Percentiles rank a stretch among this genome's conserved stretches.
These are phyloP conservation scores for Rhypophila decipiens DNA, from an alignment of 495 filamentous ascomycete species.

Conservation along the genomic window DNA sequence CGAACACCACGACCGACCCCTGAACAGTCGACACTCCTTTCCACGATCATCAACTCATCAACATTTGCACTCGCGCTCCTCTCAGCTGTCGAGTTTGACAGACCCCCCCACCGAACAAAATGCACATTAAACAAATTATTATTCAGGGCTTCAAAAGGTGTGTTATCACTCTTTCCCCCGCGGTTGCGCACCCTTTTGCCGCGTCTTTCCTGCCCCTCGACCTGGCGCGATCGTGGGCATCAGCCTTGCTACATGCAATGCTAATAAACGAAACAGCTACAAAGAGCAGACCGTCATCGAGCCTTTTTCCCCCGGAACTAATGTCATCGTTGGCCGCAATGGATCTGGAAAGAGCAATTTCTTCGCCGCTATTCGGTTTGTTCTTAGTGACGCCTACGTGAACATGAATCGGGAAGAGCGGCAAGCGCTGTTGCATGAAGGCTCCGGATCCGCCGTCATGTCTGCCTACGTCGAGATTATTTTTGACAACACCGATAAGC, in stretches of 20 bases:
- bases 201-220: too few relatives aligned
- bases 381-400: conserved; percentile 94
- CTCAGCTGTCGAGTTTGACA: conserved; percentile 26
- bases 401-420: conserved; percentile 95
- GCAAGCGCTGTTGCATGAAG: conserved; percentile 91
- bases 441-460: conserved; percentile 95
- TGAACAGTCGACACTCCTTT: conserved; percentile 1
- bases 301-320: conserved; percentile 94
- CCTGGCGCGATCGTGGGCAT: too few relatives aligned
- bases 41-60: background rate
- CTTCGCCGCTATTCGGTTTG: conserved; percentile 98
- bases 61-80: conserved; percentile 3
- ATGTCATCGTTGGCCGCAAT: conserved; percentile 98
- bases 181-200: background rate
- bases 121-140: conserved; percentile 99
- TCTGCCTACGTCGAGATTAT: conserved; percentile 98
- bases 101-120: conserved; percentile 44
- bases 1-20: background rate
- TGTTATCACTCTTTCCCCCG: conserved; percentile 7
- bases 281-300: conserved; percentile 99
- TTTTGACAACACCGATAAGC: conserved; percentile 95
- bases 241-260: background rate
- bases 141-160: conserved; percentile 99
- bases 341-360: conserved; percentile 99
- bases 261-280: conserved; percentile 58